Conservation (phyloP, 1,284 basidiomycete species). For the Coniferiporia sulphurascens region DNA sequence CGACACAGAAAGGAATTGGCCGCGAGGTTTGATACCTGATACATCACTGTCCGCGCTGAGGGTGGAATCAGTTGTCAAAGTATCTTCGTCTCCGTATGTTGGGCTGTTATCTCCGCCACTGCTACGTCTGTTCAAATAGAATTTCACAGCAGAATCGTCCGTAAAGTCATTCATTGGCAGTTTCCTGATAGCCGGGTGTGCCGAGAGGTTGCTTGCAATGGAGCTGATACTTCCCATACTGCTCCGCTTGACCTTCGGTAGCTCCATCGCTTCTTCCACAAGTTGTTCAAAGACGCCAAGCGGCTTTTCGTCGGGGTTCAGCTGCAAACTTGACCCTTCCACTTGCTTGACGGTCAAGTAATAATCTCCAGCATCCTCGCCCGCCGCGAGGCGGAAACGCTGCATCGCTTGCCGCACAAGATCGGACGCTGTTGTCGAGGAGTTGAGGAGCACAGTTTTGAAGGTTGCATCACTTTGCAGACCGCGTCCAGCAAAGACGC, state of each 20-base stretch:
- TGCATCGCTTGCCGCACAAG: constrained; percentile 90
- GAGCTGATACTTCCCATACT: constrained; percentile 93
- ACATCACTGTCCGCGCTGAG: constrained; percentile 19
- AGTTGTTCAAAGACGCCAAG: constrained; percentile 83
- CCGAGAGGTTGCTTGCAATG: constrained; percentile 83
- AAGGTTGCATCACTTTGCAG: constrained; percentile 92
- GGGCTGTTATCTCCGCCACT: constrained; percentile 30
- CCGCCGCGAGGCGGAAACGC: constrained; percentile 77
- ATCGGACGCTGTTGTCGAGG: constrained; percentile 78
- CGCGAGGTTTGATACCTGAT: constrained; percentile 30
- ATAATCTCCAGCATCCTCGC: constrained; percentile 66
- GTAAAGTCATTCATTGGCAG: constrained; percentile 95
- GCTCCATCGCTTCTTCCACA: constrained; percentile 70
- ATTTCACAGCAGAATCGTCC: constrained; percentile 94
- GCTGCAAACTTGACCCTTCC: constrained; percentile 74
- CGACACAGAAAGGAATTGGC: constrained; percentile 43
- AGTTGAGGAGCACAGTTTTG: constrained; percentile 93
- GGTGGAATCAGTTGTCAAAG: constrained; percentile 9
- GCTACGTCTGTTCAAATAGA: constrained; percentile 77
- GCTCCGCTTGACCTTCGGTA: constrained; percentile 84
- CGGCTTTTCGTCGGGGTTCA: constrained; percentile 73
- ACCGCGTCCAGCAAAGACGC: constrained; percentile 88
- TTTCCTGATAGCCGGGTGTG: constrained; percentile 91
- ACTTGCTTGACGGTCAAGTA: constrained; percentile 91
- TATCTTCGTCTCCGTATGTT: constrained; percentile 25